Percentiles rank a stretch among this genome's conserved stretches.
Conservation (phyloP, 441 rosid species). For the Populus hybrid region DNA sequence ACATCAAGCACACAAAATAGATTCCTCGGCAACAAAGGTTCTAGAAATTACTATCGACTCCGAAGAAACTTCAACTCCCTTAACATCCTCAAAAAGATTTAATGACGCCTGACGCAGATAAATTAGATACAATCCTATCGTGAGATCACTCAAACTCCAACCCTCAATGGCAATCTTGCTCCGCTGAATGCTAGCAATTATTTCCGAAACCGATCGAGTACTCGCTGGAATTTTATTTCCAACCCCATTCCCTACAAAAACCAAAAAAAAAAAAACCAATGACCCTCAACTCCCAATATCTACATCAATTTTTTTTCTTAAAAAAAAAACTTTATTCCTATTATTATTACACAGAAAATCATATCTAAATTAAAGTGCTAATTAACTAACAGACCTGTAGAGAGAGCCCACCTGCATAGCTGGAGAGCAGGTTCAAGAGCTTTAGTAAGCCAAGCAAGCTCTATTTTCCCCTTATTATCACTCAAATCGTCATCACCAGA, state of each 20-base stretch:
- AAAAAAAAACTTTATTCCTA: no score
- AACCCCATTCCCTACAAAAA: constrained; percentile 42
- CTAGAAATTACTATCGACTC: constrained; percentile 55
- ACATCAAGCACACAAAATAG: constrained; percentile 2
- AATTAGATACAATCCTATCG: constrained; percentile 79
- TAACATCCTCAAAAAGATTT: constrained; percentile 62
- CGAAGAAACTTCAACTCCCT: constrained; percentile 62
- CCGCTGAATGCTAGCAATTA: constrained; percentile 75
- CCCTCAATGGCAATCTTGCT: constrained; percentile 84
- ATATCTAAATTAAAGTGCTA: not conserved
- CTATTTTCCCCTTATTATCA: constrained; percentile 65
- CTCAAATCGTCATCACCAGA: constrained; percentile 50
- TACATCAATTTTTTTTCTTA: not conserved
- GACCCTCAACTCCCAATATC: not conserved
- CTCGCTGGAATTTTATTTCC: constrained; percentile 48
- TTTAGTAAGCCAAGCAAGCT: constrained; percentile 75
- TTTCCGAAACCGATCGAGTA: constrained; percentile 67
- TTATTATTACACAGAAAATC: not conserved
- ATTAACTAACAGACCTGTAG: constrained; percentile 36
- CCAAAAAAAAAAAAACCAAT: not conserved
- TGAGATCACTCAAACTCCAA: constrained; percentile 94
- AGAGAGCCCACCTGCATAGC: constrained; percentile 69
- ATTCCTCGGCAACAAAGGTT: constrained; percentile 16
- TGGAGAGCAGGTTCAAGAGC: constrained; percentile 87
- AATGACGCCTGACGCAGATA: constrained; percentile 83